phyloP scores from a whole-genome alignment of 108 stramenopile species.

The Chaetoceros muelleri region DNA sequence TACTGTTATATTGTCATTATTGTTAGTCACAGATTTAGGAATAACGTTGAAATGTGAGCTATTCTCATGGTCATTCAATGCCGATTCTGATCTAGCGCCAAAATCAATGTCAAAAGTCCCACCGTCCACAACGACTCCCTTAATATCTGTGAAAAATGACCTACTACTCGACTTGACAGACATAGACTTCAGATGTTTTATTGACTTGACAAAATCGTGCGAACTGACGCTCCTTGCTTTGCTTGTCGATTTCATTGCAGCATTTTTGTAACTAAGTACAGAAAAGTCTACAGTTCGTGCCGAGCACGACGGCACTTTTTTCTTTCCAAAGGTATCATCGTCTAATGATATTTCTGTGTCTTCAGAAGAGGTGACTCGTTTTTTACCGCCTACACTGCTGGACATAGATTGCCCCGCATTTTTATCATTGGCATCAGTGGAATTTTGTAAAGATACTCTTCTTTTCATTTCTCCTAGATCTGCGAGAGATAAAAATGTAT shows the following conservation, averaged over 20 bases:
- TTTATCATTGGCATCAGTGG: not conserved
- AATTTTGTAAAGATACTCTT: conserved; percentile 1
- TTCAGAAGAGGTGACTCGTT: not conserved
- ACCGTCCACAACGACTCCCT: not conserved
- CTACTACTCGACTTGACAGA: not conserved
- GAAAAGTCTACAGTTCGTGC: not conserved
- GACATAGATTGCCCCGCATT: not conserved
- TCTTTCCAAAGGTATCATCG: not conserved
- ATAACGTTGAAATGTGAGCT: conserved; percentile 32
- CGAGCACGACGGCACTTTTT: not conserved
- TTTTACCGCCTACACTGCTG: not conserved
- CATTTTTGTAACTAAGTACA: not conserved
- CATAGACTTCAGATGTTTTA: too few relatives aligned
- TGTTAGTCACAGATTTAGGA: conserved; percentile 21
- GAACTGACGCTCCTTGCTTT: not conserved
- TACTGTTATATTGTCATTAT: conserved; percentile 29
- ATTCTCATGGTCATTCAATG: conserved; percentile 7
- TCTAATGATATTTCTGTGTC: not conserved
- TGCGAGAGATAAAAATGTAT: conserved; percentile 54
- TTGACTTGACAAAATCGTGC: too few relatives aligned
- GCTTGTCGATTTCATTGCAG: not conserved
- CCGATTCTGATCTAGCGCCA: not conserved
- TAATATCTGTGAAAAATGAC: not conserved
- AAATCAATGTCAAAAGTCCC: not conserved
- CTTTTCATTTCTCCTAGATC: conserved; percentile 40